A percentile compares a stretch with the other conserved stretches of the same genome.
Conservation (phyloP, 495 filamentous ascomycete genomes). For the Xylaria flabelliformis region DNA sequence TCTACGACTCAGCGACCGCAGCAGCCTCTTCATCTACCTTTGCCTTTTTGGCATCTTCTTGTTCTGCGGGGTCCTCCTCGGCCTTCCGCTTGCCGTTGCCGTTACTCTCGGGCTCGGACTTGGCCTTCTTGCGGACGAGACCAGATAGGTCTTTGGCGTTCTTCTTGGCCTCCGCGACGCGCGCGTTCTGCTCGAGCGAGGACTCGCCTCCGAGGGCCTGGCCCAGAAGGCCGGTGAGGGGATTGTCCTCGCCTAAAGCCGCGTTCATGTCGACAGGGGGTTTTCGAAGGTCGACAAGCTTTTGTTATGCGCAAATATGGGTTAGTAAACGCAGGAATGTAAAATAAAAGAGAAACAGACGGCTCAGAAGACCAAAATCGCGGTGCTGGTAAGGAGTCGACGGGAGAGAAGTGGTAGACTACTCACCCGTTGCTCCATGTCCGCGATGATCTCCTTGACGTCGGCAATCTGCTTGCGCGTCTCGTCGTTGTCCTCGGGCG, state of each 20-base stretch:
- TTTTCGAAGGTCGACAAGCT: constrained; percentile 76
- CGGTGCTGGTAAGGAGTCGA: constrained; percentile 35
- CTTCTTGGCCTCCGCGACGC: constrained; percentile 78
- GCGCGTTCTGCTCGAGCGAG: constrained; percentile 63
- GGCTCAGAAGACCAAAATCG: constrained; percentile 21
- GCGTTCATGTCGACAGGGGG: constrained; percentile 70
- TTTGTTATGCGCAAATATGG: constrained; percentile 39
- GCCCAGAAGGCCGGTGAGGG: constrained; percentile 72
- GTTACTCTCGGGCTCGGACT: constrained; percentile 45
- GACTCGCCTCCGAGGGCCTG: constrained; percentile 74
- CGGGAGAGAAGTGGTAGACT: constrained; percentile 34
- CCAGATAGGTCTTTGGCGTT: constrained; percentile 84
- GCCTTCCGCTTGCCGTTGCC: constrained; percentile 54
- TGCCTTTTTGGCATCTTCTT: constrained; percentile 46
- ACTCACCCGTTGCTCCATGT: constrained; percentile 83
- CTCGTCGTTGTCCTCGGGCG: constrained; percentile 62
- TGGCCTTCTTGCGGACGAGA: constrained; percentile 81
- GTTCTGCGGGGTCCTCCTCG: constrained; percentile 47
- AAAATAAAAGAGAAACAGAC: not conserved
- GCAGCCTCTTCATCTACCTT: constrained; percentile 39
- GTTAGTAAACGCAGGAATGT: constrained; percentile 28
- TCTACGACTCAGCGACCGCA: constrained; percentile 16
- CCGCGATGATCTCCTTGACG: constrained; percentile 82
- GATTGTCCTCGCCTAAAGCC: constrained; percentile 54
- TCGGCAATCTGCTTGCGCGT: constrained; percentile 74